Percentiles rank a stretch among this genome's conserved stretches.
phyloP scores from a whole-genome alignment of 139 green algal genomes.

The Tetradesmus obliquus region DNA sequence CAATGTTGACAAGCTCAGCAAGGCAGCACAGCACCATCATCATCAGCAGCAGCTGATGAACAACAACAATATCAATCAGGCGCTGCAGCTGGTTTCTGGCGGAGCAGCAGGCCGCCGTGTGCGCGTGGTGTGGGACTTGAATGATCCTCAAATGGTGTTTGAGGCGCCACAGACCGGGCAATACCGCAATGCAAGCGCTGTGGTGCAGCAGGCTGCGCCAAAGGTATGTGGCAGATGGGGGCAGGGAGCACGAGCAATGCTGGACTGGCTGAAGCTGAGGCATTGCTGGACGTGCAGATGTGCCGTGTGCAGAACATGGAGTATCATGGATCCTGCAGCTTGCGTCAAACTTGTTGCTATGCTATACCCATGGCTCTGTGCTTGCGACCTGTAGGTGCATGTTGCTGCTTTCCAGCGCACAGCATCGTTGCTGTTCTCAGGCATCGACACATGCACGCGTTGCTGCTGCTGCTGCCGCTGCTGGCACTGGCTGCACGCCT shows the following conservation, averaged over 20 bases:
- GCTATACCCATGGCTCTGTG: too few species aligned
- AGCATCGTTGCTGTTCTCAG: too few species aligned
- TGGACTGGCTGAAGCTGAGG: too few species aligned
- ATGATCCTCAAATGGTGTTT: conserved; percentile 46
- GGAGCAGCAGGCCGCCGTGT: background rate
- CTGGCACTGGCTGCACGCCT: background rate
- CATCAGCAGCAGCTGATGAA: conserved; percentile 1
- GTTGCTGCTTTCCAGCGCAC: too few species aligned
- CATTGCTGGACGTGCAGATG: too few species aligned
- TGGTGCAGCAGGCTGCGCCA: conserved; percentile 21
- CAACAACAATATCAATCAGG: background rate
- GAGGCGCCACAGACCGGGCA: background rate
- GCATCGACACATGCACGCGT: background rate
- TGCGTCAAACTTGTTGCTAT: too few species aligned
- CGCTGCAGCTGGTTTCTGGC: background rate
- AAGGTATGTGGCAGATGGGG: background rate
- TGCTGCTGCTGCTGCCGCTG: background rate
- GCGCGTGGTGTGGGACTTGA: conserved; percentile 42
- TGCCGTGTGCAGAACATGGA: too few species aligned
- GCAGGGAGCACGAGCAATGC: background rate
- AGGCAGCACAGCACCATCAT: background rate
- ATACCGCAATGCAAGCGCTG: conserved; percentile 18
- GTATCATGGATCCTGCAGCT: too few species aligned
- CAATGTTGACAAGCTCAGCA: background rate
- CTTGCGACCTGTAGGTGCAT: too few species aligned